A percentile compares a stretch with the other conserved stretches of the same genome.
phyloP scores from a whole-genome alignment of 495 filamentous ascomycete species.

The Neurospora sp. region DNA sequence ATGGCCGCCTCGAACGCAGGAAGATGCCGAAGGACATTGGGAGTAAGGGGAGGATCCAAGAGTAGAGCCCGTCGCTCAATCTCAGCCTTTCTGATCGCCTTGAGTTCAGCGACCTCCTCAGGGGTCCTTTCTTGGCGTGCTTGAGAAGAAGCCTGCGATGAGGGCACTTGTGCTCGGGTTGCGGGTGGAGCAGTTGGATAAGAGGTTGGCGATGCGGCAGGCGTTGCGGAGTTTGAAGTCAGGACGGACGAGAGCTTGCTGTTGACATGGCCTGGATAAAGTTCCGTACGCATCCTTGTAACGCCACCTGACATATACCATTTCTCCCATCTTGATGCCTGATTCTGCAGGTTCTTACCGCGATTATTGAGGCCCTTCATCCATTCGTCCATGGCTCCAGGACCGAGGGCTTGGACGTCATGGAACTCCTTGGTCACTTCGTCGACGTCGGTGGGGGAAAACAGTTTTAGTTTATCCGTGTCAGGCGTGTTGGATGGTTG shows the following conservation, averaged over 20 bases:
- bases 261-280: conserved; percentile 15
- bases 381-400: conserved; percentile 60
- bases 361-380: conserved; percentile 54
- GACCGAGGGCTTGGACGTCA: conserved; percentile 47
- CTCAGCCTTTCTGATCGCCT: conserved; percentile 49
- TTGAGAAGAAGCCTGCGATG: conserved; percentile 1
- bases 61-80: conserved; percentile 57
- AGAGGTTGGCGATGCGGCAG: background rate
- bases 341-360: conserved; percentile 45
- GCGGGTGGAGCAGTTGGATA: background rate
- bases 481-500: conserved; percentile 44
- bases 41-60: conserved; percentile 50
- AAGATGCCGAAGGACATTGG: conserved; percentile 52
- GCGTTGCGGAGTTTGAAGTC: background rate
- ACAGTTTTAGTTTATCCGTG: conserved; percentile 44
- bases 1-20: conserved; percentile 60
- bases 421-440: conserved; percentile 45
- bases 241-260: background rate
- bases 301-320: conserved; percentile 49
- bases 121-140: conserved; percentile 29
- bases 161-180: background rate
- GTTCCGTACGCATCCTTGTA: conserved; percentile 23
- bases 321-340: conserved; percentile 59
- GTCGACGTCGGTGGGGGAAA: conserved; percentile 47
- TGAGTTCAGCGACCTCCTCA: conserved; percentile 42